Conservation (phyloP, 2,329 filamentous ascomycete species). For the Trichoderma asperellum region DNA sequence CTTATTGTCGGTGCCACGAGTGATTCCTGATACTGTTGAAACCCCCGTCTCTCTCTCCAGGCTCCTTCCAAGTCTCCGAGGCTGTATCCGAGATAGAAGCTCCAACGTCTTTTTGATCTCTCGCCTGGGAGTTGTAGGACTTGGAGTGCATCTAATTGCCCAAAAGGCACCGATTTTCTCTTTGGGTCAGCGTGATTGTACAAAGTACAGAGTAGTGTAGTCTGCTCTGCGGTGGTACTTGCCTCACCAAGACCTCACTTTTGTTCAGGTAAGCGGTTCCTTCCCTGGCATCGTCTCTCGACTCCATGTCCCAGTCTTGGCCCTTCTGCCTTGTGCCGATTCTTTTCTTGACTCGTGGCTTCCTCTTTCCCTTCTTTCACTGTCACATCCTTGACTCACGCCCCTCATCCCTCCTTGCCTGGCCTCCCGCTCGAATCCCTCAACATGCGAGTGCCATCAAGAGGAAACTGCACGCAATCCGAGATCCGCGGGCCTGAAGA, state of each 20-base stretch:
- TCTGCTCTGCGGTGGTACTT: constrained; percentile 23
- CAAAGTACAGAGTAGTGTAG: constrained; percentile 12
- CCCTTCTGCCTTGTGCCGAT: constrained; percentile 7
- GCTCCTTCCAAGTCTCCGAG: not conserved
- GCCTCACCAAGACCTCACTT: constrained; percentile 17
- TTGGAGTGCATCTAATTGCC: constrained; percentile 6
- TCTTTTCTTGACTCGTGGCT: not conserved
- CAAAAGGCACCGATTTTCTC: not conserved
- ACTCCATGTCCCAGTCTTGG: constrained; percentile 3
- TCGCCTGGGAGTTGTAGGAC: constrained; percentile 19
- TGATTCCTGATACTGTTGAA: constrained; percentile 16
- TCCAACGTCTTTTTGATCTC: not conserved
- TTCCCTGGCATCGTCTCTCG: constrained; percentile 12
- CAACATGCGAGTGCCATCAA: not conserved
- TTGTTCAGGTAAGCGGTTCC: constrained; percentile 27
- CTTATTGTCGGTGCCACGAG: constrained; percentile 17
- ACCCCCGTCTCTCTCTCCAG: not conserved
- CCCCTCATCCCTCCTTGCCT: not conserved
- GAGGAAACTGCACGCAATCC: constrained; percentile 1
- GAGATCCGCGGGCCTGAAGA: not conserved
- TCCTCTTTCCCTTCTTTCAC: not conserved
- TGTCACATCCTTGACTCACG: not conserved
- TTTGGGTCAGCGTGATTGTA: constrained; percentile 4
- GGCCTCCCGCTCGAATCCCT: not conserved
- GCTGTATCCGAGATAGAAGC: constrained; percentile 17